Percentiles rank a stretch among this genome's conserved stretches.
These are phyloP conservation scores for Citrullus colocynthis DNA, from an alignment of 306 rosid species.

Conservation along the genomic window DNA sequence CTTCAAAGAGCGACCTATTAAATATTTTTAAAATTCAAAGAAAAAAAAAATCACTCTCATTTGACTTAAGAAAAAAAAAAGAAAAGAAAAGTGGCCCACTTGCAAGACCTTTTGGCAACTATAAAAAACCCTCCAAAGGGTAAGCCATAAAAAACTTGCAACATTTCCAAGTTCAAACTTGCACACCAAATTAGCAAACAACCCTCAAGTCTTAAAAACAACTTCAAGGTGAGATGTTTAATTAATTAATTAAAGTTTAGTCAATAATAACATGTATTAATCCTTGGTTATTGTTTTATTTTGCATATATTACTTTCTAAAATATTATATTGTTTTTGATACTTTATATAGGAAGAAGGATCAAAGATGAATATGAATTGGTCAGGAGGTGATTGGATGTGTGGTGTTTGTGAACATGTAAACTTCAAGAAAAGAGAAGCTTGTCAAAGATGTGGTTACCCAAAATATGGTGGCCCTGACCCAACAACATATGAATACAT, in stretches of 20 bases:
- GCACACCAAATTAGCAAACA: neutral
- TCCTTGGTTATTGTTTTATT: no score
- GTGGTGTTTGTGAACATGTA: conserved; percentile 55
- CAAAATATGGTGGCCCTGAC: conserved; percentile 54
- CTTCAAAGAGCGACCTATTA: no score
- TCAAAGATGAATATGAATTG: conserved; percentile 36
- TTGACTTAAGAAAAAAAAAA: neutral
- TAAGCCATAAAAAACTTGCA: neutral
- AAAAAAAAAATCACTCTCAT: no score
- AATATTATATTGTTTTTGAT: no score
- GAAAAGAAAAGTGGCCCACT: neutral
- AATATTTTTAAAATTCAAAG: no score
- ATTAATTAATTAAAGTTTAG: no score
- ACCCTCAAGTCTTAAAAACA: neutral
- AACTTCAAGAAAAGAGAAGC: conserved; percentile 60
- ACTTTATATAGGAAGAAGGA: no score
- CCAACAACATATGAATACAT: conserved; percentile 24
- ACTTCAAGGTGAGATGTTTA: no score
- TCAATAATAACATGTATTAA: no score
- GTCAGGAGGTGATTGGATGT: conserved; percentile 73
- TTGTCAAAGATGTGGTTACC: conserved; percentile 60
- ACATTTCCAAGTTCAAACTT: neutral
- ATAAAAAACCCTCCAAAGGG: neutral
- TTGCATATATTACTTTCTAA: no score
- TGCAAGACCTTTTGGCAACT: neutral